Base-by-base conservation (phyloP, 139 green algal genomes). In the Coelastrella sp. region DNA sequence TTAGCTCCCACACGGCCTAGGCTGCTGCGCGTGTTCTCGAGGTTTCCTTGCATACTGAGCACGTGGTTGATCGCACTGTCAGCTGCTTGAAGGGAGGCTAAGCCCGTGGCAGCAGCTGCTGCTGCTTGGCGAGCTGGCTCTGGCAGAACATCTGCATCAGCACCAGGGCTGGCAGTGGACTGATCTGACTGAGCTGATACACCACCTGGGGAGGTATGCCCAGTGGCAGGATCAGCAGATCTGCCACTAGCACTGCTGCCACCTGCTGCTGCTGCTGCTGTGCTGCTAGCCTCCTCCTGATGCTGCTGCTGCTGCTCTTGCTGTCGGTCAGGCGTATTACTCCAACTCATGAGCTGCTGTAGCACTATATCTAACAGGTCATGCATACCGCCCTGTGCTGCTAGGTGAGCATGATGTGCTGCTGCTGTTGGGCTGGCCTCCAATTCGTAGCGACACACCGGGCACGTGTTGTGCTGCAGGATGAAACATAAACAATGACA, bases 401-500 rank as follows among this genome's bases (percentile, higher is more conserved):
- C 13, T 22, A 57, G 56, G 4, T 73, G 79, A n/a, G 20, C 20
- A 17, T 74, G 59, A 5, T 4, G n/a, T 86, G 65, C 82, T 65
- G 82, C 82, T 77, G 82, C 65, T 65, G 82, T 23, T 79, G 65
- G 20, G 17, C 22, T 56, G 32, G 83, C 7, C 68, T 88, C 58
- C 54, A 88, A 23, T 54, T 88, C 83, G 32, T 57, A 66, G 3
- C 83, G 61, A 54, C 83, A 88, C 6, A 88, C 83, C 3, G 83
- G 83, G 23, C 83, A 88, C 0, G 83, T 80, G 68, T 80, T 88
- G 68, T 80, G 83, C 83, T 88, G 83, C 56, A 80, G 6, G 54
- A 7, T 17, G 54, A 0, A 23, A 76, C 14, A n/a, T n/a, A 71
- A 19, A 71, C 61, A 71, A 71, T 68, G n/a, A 68, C 61, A 76